These are phyloP conservation scores for Solanum dulcamara DNA, from an alignment of 257 asterid genomes.

Conservation along the genomic window DNA sequence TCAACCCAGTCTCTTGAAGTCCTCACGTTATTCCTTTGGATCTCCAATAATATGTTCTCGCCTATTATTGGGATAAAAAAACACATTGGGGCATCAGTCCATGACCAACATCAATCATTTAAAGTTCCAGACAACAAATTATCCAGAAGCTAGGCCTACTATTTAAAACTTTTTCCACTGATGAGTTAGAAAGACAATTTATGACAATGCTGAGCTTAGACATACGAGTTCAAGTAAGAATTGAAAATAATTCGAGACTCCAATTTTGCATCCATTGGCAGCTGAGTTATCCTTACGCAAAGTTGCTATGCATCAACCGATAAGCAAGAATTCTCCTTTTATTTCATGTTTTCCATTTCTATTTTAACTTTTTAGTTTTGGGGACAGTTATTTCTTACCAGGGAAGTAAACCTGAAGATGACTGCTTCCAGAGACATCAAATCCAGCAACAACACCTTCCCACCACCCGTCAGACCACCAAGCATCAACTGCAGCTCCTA, in stretches of 20 bases:
- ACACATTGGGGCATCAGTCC: background rate
- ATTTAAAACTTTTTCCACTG: background rate
- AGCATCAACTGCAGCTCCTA: slow-evolving; percentile 51
- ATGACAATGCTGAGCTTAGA: background rate
- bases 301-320: background rate
- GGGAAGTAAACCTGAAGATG: background rate
- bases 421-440: background rate
- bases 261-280: background rate
- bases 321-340: background rate
- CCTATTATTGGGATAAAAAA: slow-evolving; percentile 10
- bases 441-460: slow-evolving; percentile 35
- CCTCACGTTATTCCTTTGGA: slow-evolving; percentile 27
- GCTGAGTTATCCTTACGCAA: background rate
- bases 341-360: background rate
- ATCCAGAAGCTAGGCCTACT: background rate
- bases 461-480: slow-evolving; percentile 74
- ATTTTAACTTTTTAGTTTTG: background rate
- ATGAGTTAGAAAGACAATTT: background rate
- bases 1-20: slow-evolving; percentile 50
- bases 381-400: background rate
- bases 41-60: slow-evolving; percentile 23
- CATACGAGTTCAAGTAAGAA: background rate
- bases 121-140: background rate
- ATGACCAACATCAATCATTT: background rate
- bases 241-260: background rate